Evolutionary conservation across 768 basidiomycete species (phyloP), one percentile per base, ranked within the genome.

Genomic region (Zangia roseola): DNA sequence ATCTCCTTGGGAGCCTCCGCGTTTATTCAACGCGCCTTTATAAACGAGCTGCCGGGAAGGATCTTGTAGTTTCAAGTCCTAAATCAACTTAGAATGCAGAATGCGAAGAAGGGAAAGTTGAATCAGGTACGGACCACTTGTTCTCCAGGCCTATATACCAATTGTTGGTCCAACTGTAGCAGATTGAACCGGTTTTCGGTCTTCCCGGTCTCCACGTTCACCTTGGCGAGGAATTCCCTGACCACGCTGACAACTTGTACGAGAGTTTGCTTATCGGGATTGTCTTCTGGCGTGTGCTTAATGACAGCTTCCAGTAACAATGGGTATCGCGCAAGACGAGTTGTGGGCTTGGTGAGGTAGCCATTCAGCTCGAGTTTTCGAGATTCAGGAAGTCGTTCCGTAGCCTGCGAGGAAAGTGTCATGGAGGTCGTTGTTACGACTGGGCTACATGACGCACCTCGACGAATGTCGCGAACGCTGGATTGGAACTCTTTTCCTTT

Each of bases 261-360:
- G 19, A 99, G 73, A 5, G 74, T 72, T 19, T 74, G 69, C 70
- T 94, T 92, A 67, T 99, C 97, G 1, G 87, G 82, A 59, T 84
- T 90, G 60, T 93, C 92, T 23, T 93, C 91, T 0, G 88, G 82
- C 0, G 97, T 99, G 43, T 94, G 84, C 69, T 97, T 98, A 48
- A 88, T 72, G 10, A 97, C 91, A 14, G 91, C 94, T 57, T 91
- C 93, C 25, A 99, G 77, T 2, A 98, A 73, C 2, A 99, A 77
- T 7, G 97, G 97, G 66, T 98, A 98, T 54, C 97, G 78, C n/a
- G 95, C 97, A 23, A 99, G 77, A 59, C 97, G 86, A 6, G 97
- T 98, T 2, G 97, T 98, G 2, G 97, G 97, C 68, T 97, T 98
- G 7, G 97, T 99, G 34, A 99, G 75, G 68, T 98, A 99, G 1